Base-by-base conservation (phyloP, 2,329 filamentous ascomycete genomes). In the Trichoderma lentiforme region DNA sequence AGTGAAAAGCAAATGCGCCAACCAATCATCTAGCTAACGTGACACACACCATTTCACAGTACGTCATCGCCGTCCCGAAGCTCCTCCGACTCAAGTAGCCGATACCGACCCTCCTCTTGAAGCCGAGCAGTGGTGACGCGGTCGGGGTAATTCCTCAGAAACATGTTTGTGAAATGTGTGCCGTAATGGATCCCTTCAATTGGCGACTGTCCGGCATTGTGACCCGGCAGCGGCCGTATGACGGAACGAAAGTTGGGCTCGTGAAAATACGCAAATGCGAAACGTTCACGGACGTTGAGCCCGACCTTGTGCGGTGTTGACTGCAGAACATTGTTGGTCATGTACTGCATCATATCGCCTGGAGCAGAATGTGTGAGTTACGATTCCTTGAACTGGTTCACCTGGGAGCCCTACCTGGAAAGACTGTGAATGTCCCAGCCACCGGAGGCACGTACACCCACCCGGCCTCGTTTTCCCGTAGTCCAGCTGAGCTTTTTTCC, bases 141-240 rank as follows among this genome's bases (percentile, higher is more conserved):
- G 62, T 85, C 81, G 0, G 84, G 84, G 63, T 86, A 86, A 76
- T 85, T 86, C 18, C 84, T 80, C 78, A 86, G 77, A 71, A 82
- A 85, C 84, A 86, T 86, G 70, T 86, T 83, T 43, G 84, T 87
- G 72, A 86, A 86, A 75, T 86, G 84, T 1, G 81, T 86, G n/a
- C 85, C 84, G 74, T 86, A 86, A 75, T 86, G 84, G 7, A 86
- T 82, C 4, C 83, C 82, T n/a, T 82, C 80, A 6, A 72, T 62
- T 2, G 77, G 77, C 26, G 75, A 74, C 65, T 79, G 77, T 3
- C 79, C 77, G 7, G 65, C 78, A 8, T 81, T 76, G 71, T 82
- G 84, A 3, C 81, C 82, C 0, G 79, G 78, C 8, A 86, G 77
- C 0, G 85, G 84, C 75, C 81, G 82, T 15, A 85, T 72, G 11